These are phyloP conservation scores for Ophiocordyceps camponoti-leonardi DNA, from an alignment of 2,329 filamentous ascomycete species.

Conservation along the genomic window DNA sequence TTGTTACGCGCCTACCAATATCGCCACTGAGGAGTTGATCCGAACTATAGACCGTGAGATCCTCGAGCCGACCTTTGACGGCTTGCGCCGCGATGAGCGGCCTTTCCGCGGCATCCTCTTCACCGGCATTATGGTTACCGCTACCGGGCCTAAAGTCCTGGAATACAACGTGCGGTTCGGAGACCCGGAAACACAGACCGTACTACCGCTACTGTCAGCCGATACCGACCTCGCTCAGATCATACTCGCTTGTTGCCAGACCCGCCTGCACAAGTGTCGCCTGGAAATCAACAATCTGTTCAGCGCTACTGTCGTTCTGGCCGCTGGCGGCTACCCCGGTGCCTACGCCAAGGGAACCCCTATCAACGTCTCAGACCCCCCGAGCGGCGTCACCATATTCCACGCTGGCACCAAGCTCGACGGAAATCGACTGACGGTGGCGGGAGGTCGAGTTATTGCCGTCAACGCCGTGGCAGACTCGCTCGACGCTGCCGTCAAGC, in stretches of 20 bases:
- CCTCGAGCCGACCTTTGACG: conserved; percentile 76
- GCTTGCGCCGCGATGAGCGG: conserved; percentile 67
- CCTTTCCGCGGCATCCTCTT: conserved; percentile 63
- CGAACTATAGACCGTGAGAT: conserved; percentile 64
- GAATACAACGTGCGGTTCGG: conserved; percentile 93
- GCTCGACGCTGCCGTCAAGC: conserved; percentile 66
- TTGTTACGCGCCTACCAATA: conserved; percentile 81
- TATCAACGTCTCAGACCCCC: conserved; percentile 31
- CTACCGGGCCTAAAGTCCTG: conserved; percentile 60
- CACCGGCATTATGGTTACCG: conserved; percentile 87
- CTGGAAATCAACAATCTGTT: conserved; percentile 53
- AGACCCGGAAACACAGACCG: conserved; percentile 79
- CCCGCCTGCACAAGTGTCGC: conserved; percentile 52
- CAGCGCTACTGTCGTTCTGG: conserved; percentile 85
- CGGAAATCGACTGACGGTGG: conserved; percentile 48
- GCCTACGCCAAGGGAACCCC: conserved; percentile 63
- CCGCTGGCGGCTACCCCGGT: conserved; percentile 80
- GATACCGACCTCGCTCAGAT: conserved; percentile 77
- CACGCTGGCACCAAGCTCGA: conserved; percentile 71
- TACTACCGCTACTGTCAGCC: conserved; percentile 58
- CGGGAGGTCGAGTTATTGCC: conserved; percentile 84
- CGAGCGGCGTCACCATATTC: conserved; percentile 52
- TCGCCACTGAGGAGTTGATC: conserved; percentile 59
- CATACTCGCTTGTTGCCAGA: conserved; percentile 69
- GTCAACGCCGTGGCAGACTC: conserved; percentile 60